Evolutionary conservation across 768 basidiomycete species (phyloP).

Genomic region (Panellus pusillus): DNA sequence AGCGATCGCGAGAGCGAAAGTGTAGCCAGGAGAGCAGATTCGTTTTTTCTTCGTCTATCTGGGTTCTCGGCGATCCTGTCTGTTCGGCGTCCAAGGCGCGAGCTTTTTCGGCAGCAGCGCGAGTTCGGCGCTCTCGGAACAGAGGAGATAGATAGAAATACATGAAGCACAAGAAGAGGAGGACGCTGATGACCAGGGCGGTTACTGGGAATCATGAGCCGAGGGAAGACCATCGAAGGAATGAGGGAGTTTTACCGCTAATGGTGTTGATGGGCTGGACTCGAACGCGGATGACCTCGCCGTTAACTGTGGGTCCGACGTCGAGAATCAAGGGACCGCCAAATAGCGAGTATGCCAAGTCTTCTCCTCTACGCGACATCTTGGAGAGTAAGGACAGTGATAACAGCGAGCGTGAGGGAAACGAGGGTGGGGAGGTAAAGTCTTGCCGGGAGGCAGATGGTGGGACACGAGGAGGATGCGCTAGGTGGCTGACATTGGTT

Average conservation of each 20-base stretch:
- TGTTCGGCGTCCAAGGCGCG: conserved; percentile 11
- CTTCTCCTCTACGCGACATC: conserved; percentile 2
- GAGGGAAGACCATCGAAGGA: not conserved
- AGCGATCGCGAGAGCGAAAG: conserved; percentile 30
- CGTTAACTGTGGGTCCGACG: conserved; percentile 18
- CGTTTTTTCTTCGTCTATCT: conserved; percentile 18
- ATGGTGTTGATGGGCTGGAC: conserved; percentile 23
- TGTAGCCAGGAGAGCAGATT: conserved; percentile 29
- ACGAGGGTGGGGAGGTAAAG: conserved; percentile 15
- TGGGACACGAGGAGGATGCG: not conserved
- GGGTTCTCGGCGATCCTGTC: not conserved
- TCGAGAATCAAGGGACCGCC: conserved; percentile 18
- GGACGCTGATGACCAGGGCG: conserved; percentile 23
- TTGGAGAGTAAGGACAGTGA: conserved; percentile 15
- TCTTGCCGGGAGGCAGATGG: not conserved
- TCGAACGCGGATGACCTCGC: conserved; percentile 19
- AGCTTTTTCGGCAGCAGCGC: not conserved
- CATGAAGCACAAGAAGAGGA: conserved; percentile 27
- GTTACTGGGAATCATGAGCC: conserved; percentile 19
- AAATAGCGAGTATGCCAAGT: conserved; percentile 17
- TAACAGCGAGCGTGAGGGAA: conserved; percentile 14
- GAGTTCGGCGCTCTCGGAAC: conserved; percentile 7
- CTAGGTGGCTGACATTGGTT: conserved; percentile 9
- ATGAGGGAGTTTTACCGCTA: conserved; percentile 12
- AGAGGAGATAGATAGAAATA: conserved; percentile 28